phyloP scores from a whole-genome alignment of 2,329 filamentous ascomycete genomes.

The Cladophialophora yegresii region DNA sequence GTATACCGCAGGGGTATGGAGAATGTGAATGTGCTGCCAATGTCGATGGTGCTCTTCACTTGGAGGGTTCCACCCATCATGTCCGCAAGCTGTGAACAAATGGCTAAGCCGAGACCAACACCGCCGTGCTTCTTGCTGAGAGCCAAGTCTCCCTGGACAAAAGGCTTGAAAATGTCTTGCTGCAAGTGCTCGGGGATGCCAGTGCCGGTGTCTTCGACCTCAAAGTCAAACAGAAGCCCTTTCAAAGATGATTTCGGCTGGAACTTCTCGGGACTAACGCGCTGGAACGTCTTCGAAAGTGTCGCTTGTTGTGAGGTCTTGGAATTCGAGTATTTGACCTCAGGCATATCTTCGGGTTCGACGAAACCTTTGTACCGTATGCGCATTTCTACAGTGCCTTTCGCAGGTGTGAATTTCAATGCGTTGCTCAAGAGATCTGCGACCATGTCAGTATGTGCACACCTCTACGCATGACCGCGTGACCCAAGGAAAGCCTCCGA shows the following conservation, averaged over 20 bases:
- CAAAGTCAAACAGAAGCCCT: slow-evolving; percentile 75
- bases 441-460: background rate
- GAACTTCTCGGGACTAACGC: slow-evolving; percentile 38
- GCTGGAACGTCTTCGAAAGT: slow-evolving; percentile 3
- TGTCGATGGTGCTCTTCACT: slow-evolving; percentile 68
- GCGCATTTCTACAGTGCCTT: slow-evolving; percentile 71
- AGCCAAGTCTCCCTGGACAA: slow-evolving; percentile 83
- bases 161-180: slow-evolving; percentile 84
- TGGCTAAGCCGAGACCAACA: slow-evolving; percentile 81
- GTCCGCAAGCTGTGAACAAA: slow-evolving; percentile 80
- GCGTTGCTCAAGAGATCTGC: slow-evolving; percentile 77
- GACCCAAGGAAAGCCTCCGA: background rate
- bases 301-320: slow-evolving; percentile 39
- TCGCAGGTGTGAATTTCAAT: slow-evolving; percentile 79
- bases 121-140: slow-evolving; percentile 86
- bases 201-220: slow-evolving; percentile 82
- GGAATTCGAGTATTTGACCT: slow-evolving; percentile 44
- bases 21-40: slow-evolving; percentile 79
- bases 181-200: slow-evolving; percentile 77
- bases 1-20: slow-evolving; percentile 76
- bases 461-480: background rate
- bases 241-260: slow-evolving; percentile 61
- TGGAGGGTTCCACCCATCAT: slow-evolving; percentile 80
- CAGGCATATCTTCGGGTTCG: slow-evolving; percentile 48
- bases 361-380: slow-evolving; percentile 64